These are phyloP conservation scores for Panicum miliaceum DNA, from an alignment of 176 grass and related monocot genomes.

Conservation along the genomic window DNA sequence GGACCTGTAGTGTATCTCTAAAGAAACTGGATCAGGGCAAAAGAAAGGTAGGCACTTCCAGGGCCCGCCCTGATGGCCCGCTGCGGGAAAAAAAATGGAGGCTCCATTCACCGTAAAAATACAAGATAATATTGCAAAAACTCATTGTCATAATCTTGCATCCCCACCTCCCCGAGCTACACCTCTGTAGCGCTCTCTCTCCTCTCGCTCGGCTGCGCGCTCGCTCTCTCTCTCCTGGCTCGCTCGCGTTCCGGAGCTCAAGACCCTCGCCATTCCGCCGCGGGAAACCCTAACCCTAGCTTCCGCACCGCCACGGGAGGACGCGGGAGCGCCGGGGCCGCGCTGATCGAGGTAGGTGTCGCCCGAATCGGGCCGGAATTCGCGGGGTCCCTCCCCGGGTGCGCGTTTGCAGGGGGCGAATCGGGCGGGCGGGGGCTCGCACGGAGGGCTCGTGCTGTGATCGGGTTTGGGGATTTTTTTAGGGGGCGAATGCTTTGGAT, in stretches of 20 bases:
- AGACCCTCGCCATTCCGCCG: constrained; percentile 47
- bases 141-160: too few relatives aligned
- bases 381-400: neutral
- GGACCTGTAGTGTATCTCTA: too few relatives aligned
- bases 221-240: neutral
- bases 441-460: constrained; percentile 17
- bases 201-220: constrained; percentile 15
- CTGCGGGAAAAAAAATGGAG: too few relatives aligned
- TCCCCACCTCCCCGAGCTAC: constrained; percentile 37
- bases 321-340: constrained; percentile 10
- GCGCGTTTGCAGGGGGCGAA: constrained; percentile 26
- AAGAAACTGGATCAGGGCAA: too few relatives aligned
- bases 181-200: constrained; percentile 26
- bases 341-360: constrained; percentile 61
- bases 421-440: constrained; percentile 30
- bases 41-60: too few relatives aligned
- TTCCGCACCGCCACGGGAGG: neutral
- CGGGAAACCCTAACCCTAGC: constrained; percentile 58
- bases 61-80: too few relatives aligned
- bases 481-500: constrained; percentile 19
- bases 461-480: constrained; percentile 27
- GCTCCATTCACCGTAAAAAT: too few relatives aligned
- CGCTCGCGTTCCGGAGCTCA: constrained; percentile 49
- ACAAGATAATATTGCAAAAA: too few relatives aligned
- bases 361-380: constrained; percentile 57